Base-by-base conservation (phyloP, 495 filamentous ascomycete genomes). In the Hypoxylon fragiforme region DNA sequence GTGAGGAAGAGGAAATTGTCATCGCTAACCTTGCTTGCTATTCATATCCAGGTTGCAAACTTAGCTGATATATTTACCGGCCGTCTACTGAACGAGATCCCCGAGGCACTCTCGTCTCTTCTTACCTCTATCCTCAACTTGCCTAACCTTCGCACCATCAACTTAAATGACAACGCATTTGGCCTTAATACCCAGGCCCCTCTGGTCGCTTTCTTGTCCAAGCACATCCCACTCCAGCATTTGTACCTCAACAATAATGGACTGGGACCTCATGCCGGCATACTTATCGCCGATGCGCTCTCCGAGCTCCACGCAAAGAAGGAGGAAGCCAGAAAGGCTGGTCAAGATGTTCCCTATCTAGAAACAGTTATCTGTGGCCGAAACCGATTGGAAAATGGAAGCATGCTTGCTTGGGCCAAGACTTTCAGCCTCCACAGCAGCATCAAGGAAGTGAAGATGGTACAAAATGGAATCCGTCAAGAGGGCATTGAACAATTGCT, bases 191-290 rank as follows among this genome's bases (percentile, higher is more conserved):
- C 89, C 9, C 85, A 88, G 65, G 86, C 85, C 21, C 87, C 88
- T 13, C 81, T 92, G 16, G 85, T 91, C 47, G 85, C 89, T 32
- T 98, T 97, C 76, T 83, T 97, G 38, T 85, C 87, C 19, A 77
- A 81, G 20, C 91, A 96, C 68, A 82, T 87, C 14, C 92, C 94
- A 7, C 85, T 98, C 11, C 89, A 88, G 65, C 89, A 96, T 71
- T 81, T 98, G 11, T 87, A 94, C 69, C 82, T 98, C 47, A 96
- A 96, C 77, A 98, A 98, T 77, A 98, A 98, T 70, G 94, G 94
- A n/a, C 81, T 98, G 7, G 94, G 94, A 12, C 94, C 94, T 24
- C 81, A 85, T 34, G 95, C 94, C 1, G 94, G 95, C 42, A 85
- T 85, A 38, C 73, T 91, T 46, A 84, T 98, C 54, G 94, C 92